Conservation (phyloP, 208 protist species). For the Wallacemonas sp. region DNA sequence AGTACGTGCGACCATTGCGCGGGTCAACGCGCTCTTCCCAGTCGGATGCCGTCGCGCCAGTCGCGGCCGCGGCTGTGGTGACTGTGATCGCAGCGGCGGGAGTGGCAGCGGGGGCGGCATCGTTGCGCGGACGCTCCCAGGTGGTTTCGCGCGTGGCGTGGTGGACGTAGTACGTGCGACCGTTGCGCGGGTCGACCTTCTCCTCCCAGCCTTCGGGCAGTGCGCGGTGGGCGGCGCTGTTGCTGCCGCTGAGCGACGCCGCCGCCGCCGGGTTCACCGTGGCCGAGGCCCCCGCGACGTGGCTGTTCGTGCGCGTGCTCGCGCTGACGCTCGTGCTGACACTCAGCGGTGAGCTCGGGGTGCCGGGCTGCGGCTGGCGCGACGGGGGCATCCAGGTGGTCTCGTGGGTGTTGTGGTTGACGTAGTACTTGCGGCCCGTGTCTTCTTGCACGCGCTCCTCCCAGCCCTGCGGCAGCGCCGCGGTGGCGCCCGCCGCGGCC, state of each 20-base stretch:
- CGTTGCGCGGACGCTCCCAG: conserved; percentile 24
- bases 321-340: background rate
- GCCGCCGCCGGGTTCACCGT: background rate
- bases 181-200: conserved; percentile 28
- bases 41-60: conserved; percentile 27
- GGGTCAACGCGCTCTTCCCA: conserved; percentile 40
- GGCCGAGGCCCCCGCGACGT: too few species aligned
- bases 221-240: background rate
- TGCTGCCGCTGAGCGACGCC: conserved; percentile 13
- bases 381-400: conserved; percentile 34
- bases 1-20: conserved; percentile 41
- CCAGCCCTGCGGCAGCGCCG: conserved; percentile 20
- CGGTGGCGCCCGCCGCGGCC: conserved; percentile 34
- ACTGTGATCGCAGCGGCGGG: conserved; percentile 16
- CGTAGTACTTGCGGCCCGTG: conserved; percentile 39
- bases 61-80: conserved; percentile 13
- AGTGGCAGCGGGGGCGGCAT: conserved; percentile 15
- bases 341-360: background rate
- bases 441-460: conserved; percentile 33
- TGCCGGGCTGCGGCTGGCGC: background rate
- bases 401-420: conserved; percentile 34
- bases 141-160: conserved; percentile 43
- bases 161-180: conserved; percentile 41
- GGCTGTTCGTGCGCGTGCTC: background rate
- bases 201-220: conserved; percentile 37